Conservation (phyloP, 192 early-diverging fungal species). For the Entophlyctis luteolus region DNA sequence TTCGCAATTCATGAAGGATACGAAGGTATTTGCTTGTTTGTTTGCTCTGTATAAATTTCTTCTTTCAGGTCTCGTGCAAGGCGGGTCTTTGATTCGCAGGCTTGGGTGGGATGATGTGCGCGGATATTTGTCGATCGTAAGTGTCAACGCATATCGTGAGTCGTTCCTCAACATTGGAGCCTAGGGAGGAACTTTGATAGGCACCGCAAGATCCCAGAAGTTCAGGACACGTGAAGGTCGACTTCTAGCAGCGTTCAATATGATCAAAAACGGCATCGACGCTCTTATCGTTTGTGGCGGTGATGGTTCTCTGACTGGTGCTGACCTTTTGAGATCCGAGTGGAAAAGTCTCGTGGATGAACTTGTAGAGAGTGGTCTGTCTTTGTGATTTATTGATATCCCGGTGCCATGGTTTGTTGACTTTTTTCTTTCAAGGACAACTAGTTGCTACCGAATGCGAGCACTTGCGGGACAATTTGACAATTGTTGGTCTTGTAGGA, state of each 20-base stretch:
- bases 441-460: constrained; percentile 61
- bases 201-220: constrained; percentile 83
- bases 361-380: constrained; percentile 51
- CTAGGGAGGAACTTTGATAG: constrained; percentile 91
- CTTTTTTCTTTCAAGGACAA: constrained; percentile 27
- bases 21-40: constrained; percentile 45
- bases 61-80: constrained; percentile 79
- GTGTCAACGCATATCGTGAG: constrained; percentile 4
- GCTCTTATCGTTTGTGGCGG: constrained; percentile 93
- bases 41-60: background rate
- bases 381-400: background rate
- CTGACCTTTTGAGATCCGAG: constrained; percentile 84
- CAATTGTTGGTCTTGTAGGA: constrained; percentile 94
- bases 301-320: constrained; percentile 95
- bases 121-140: constrained; percentile 70
- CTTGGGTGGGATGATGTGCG: constrained; percentile 89
- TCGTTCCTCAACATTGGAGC: background rate
- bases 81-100: constrained; percentile 78
- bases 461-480: constrained; percentile 62
- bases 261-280: constrained; percentile 90
- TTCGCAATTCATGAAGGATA: constrained; percentile 95
- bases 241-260: constrained; percentile 72
- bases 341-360: constrained; percentile 82
- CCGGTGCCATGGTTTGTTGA: background rate
- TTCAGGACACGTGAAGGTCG: constrained; percentile 86